Base-by-base conservation (phyloP, 2,329 filamentous ascomycete genomes). In the Colletotrichum karsti region DNA sequence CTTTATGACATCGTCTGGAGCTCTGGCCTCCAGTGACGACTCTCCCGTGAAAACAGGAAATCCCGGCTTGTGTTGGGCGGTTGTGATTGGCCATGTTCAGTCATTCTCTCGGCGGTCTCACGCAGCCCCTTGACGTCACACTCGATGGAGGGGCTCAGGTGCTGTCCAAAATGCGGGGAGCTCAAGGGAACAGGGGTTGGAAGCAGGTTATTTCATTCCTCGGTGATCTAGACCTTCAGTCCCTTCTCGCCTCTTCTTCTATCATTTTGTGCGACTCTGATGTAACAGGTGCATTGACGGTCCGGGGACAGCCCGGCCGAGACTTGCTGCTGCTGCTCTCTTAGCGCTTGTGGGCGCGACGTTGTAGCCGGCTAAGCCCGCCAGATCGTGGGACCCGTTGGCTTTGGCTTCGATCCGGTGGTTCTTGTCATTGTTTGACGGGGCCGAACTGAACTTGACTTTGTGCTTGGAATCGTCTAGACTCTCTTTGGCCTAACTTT, bases 241-340 rank as follows among this genome's bases (percentile, higher is more conserved):
- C n/a, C n/a, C n/a, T n/a, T n/a, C n/a, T 46, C 46, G 26, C 46
- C 24, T 10, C 10, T n/a, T 22, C 22, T n/a, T 39, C 22, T 51
- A 18, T 39, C 35, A 41, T 50, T 30, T 37, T 51, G 20, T 44
- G 65, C 41, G 53, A 57, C 54, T 67, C 65, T 65, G 60, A 67
- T 67, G 65, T 67, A 67, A 67, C 60, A 24, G 8, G 53, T 58
- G 65, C 65, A 68, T 26, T 64, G 65, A 65, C 60, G 26, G 65
- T 33, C 53, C 46, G 53, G 65, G 60, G 39, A 26, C 53, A 53
- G 20, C 30, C 64, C 30, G 51, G 53, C 53, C 30, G 44, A 63
- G 42, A n/a, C 7, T 54, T 28, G 18, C 26, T 22, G 46, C 10
- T 28, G 18, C 26, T 22, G 46, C 10, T 22, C 20, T 26, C 8